Percentiles rank a stretch among this genome's conserved stretches.
Evolutionary conservation across 1,284 basidiomycete species (phyloP).

Genomic region (Apiotrichum brassicae): DNA sequence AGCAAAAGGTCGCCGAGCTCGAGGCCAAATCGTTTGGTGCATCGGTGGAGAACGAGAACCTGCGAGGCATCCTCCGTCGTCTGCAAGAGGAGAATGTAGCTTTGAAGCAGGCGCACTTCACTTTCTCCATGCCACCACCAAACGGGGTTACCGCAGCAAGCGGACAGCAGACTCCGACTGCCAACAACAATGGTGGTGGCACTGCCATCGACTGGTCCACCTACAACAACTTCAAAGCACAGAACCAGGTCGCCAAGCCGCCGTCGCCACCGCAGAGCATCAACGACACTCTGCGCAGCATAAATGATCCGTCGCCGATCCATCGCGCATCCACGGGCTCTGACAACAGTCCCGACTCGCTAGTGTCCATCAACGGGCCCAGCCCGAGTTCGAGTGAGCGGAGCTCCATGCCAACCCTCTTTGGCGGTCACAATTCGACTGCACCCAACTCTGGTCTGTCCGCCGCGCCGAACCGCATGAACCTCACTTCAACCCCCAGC

Average conservation of each 20-base stretch:
- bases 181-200: neutral
- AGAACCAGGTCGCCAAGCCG: constrained; percentile 26
- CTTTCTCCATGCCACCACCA: constrained; percentile 40
- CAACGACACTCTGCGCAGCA: constrained; percentile 30
- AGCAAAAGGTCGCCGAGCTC: constrained; percentile 44
- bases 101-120: constrained; percentile 44
- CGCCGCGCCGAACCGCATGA: neutral
- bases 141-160: constrained; percentile 12
- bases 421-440: constrained; percentile 7
- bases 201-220: constrained; percentile 17
- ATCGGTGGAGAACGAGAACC: constrained; percentile 46
- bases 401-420: constrained; percentile 8
- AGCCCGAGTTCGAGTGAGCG: constrained; percentile 13
- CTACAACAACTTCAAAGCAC: constrained; percentile 10
- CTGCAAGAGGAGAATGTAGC: constrained; percentile 48
- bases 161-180: constrained; percentile 6
- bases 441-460: neutral
- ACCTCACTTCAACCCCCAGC: constrained; percentile 3
- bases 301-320: constrained; percentile 25
- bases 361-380: constrained; percentile 23
- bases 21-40: constrained; percentile 43
- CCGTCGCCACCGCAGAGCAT: constrained; percentile 34
- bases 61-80: constrained; percentile 43
- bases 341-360: constrained; percentile 28
- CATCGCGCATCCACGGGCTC: constrained; percentile 20